Evolutionary conservation across 352 stramenopile species (phyloP).

Genomic region (Phytophthora nicotianae): DNA sequence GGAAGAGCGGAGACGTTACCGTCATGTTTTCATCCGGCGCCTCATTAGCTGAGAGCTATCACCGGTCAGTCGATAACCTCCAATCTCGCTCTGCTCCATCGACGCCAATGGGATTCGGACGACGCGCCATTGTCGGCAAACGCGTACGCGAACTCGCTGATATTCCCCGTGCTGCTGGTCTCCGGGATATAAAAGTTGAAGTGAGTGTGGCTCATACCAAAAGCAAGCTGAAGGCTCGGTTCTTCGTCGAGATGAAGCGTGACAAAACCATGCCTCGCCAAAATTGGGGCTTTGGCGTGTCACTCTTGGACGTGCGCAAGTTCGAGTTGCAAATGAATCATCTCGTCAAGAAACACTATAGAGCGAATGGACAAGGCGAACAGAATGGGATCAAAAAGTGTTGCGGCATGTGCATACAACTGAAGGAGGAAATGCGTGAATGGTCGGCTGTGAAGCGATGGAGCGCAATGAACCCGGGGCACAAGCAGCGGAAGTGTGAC

Average conservation of each 20-base stretch:
- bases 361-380: constrained; percentile 21
- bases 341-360: constrained; percentile 43
- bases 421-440: constrained; percentile 43
- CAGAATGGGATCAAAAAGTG: constrained; percentile 31
- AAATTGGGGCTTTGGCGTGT: constrained; percentile 46
- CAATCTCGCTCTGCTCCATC: constrained; percentile 14
- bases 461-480: constrained; percentile 46
- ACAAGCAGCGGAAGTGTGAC: constrained; percentile 58
- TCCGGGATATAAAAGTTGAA: constrained; percentile 54
- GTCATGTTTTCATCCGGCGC: constrained; percentile 25
- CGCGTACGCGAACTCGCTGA: constrained; percentile 52
- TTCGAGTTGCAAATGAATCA: constrained; percentile 46
- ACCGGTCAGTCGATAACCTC: constrained; percentile 20
- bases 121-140: constrained; percentile 25
- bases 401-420: constrained; percentile 50
- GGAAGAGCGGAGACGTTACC: constrained; percentile 19
- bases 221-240: constrained; percentile 45
- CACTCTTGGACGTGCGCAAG: constrained; percentile 45
- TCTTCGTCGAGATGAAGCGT: constrained; percentile 60
- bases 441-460: constrained; percentile 50
- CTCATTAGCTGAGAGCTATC: constrained; percentile 25
- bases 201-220: constrained; percentile 56
- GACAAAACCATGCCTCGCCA: constrained; percentile 23
- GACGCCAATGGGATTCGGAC: constrained; percentile 16
- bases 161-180: constrained; percentile 59